Evolutionary conservation across 805 yeast genomes (phyloP).

Genomic region (Candida piceae): DNA sequence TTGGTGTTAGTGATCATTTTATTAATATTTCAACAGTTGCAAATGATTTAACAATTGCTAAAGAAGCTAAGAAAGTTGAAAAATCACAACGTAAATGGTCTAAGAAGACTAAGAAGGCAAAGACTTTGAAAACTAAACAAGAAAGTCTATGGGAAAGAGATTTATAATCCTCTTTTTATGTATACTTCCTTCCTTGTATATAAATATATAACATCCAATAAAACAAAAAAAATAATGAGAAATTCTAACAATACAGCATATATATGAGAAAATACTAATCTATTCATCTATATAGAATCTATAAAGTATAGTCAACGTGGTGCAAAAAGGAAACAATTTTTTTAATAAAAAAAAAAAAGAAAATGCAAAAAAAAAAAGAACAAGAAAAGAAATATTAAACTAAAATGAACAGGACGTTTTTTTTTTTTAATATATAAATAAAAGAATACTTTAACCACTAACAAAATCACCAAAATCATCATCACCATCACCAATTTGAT

Average conservation of each 20-base stretch:
- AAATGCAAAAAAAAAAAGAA: neutral
- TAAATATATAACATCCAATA: too few species aligned
- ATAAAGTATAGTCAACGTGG: too few species aligned
- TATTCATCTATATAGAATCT: too few species aligned
- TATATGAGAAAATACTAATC: too few species aligned
- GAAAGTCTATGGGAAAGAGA: constrained; percentile 25
- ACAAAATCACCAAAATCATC: constrained; percentile 29
- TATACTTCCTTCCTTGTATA: too few species aligned
- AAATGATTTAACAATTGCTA: constrained; percentile 15
- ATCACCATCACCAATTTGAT: constrained; percentile 8
- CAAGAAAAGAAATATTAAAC: constrained; percentile 1
- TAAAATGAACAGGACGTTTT: too few species aligned
- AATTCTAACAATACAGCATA: too few species aligned
- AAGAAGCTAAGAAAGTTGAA: constrained; percentile 16
- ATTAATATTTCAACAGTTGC: constrained; percentile 27
- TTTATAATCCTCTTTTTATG: constrained; percentile 5
- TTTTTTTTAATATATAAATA: too few species aligned
- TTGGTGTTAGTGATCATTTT: constrained; percentile 26
- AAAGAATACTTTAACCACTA: constrained; percentile 9
- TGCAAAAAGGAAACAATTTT: too few species aligned
- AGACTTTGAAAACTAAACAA: constrained; percentile 16
- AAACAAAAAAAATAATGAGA: too few species aligned
- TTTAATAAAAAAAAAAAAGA: too few species aligned
- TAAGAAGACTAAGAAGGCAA: constrained; percentile 20
- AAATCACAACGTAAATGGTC: constrained; percentile 24